These are phyloP conservation scores for Calonectria crousiana DNA, from an alignment of 2,329 filamentous ascomycete genomes.

Conservation along the genomic window DNA sequence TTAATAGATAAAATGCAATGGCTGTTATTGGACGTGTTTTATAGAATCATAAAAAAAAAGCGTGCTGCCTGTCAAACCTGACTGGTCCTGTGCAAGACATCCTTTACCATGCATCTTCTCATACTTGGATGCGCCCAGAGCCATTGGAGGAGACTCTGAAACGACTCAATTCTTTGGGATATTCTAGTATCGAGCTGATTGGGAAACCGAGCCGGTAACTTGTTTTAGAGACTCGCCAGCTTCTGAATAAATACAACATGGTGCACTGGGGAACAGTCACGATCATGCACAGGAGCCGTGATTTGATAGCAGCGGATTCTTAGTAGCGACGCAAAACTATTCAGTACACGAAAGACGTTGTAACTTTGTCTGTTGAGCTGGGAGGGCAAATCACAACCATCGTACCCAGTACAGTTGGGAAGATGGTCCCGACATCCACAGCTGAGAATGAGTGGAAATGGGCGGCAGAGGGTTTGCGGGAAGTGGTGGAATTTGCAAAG, in stretches of 20 bases:
- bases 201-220: constrained; percentile 28
- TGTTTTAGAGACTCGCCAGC: constrained; percentile 1
- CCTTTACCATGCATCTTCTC: constrained; percentile 33
- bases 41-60: no score
- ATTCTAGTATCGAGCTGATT: constrained; percentile 33
- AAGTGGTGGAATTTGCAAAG: constrained; percentile 29
- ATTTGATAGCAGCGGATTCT: constrained; percentile 29
- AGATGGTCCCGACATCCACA: constrained; percentile 24
- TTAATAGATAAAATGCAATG: background rate
- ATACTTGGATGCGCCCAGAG: constrained; percentile 39
- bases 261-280: constrained; percentile 38
- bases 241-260: constrained; percentile 32
- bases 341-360: constrained; percentile 34
- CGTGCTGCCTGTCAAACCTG: background rate
- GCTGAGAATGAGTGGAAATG: constrained; percentile 35
- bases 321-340: constrained; percentile 29
- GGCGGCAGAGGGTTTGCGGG: constrained; percentile 31
- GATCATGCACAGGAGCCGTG: constrained; percentile 32
- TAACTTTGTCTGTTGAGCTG: constrained; percentile 28
- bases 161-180: constrained; percentile 26
- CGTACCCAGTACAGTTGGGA: constrained; percentile 32
- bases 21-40: no score
- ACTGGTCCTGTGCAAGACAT: background rate
- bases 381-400: constrained; percentile 28
- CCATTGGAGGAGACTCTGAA: constrained; percentile 31